Evolutionary conservation across 768 basidiomycete species (phyloP), one percentile per base, ranked within the genome.

Genomic region (Punctularia strigosozonata): DNA sequence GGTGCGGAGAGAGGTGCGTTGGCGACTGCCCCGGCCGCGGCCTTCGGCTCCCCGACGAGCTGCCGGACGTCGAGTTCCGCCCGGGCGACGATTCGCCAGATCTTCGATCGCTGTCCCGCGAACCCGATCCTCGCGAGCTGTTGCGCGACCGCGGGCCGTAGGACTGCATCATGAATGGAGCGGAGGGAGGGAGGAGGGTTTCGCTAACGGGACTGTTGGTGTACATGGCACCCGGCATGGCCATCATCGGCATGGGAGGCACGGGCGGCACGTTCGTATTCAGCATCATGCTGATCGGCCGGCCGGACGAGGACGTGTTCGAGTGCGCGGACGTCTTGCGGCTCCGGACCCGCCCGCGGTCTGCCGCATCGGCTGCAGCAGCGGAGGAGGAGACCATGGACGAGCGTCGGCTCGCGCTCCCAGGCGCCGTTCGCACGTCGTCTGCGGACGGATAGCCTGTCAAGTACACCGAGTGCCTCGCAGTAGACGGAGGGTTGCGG

Each of bases 161-260:
- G 41, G 73, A 68, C 39, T 73, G 73, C 61, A 80, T 68, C 77
- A 83, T 82, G 57, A 84, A 85, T 10, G 82, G 80, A 18, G 82
- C 71, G 1, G 75, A 66, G 4, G 82, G 82, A 7, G 82, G 82
- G 22, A 85, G 64, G 7, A 85, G 60, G 5, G 81, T 78, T 69
- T 73, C 72, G 46, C 82, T 60, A 52, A 46, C 19, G 18, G 58
- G 40, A 43, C 21, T 15, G 41, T 63, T 66, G 28, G 67, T 59
- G 33, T 61, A 54, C 33, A 54, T 53, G 44, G 57, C 51, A 43
- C 43, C 38, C 5, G 60, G 53, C 34, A 56, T 43, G 23, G 56
- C 35, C 48, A 49, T 46, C 40, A 44, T 34, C 14, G 64, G 62
- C 41, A 69, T 51, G 18, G 49, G 46, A 2, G 57, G 64, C 8